Evolutionary conservation across 306 rosid genomes (phyloP).

Genomic region (Corylus heterophylla): DNA sequence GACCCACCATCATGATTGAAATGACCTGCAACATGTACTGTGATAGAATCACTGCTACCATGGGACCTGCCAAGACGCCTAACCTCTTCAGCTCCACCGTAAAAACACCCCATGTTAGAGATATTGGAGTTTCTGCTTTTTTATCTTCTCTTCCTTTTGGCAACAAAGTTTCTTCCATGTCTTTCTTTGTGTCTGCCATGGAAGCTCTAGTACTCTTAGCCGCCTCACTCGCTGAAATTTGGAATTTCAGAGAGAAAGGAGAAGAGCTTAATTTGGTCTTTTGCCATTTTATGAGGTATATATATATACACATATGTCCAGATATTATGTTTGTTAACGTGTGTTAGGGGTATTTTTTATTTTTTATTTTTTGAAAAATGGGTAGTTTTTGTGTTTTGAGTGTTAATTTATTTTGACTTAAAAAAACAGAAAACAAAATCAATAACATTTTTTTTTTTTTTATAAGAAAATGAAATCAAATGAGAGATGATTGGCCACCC

Average conservation of each 20-base stretch:
- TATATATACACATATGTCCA: too few relatives aligned
- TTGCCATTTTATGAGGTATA: not conserved
- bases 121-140: not conserved
- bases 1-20: slow-evolving; percentile 61
- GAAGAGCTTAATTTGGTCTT: not conserved
- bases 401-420: too few relatives aligned
- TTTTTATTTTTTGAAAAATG: too few relatives aligned
- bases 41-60: slow-evolving; percentile 45
- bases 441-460: too few relatives aligned
- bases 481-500: too few relatives aligned
- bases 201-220: not conserved
- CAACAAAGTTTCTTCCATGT: slow-evolving; percentile 37
- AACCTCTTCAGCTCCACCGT: slow-evolving; percentile 46
- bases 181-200: not conserved
- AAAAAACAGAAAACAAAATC: too few relatives aligned
- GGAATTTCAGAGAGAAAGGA: not conserved
- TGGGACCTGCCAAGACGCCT: slow-evolving; percentile 47
- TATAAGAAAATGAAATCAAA: too few relatives aligned
- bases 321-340: too few relatives aligned
- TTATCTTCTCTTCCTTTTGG: not conserved
- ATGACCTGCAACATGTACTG: slow-evolving; percentile 52
- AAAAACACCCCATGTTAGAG: slow-evolving; percentile 31
- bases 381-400: too few relatives aligned
- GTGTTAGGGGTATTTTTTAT: too few relatives aligned
- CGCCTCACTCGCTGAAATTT: not conserved